These are phyloP conservation scores for Eucalyptus urophylla DNA, from an alignment of 345 rosid genomes.

Conservation along the genomic window DNA sequence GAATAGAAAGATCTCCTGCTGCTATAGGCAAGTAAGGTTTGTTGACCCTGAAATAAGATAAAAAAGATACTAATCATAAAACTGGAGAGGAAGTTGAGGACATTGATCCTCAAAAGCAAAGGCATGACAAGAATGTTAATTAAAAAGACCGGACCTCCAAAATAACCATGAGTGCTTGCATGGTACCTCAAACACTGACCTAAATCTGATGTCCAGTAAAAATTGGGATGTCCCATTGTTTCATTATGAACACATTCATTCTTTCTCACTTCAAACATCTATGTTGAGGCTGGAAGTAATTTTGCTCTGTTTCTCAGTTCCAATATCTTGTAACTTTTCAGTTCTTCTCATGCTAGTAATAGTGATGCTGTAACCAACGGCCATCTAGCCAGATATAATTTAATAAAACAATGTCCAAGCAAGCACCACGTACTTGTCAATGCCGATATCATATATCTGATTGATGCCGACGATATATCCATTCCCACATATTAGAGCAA, in stretches of 20 bases:
- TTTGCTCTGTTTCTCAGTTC: neutral
- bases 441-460: constrained; percentile 92
- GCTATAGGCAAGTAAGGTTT: constrained; percentile 97
- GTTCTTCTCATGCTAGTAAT: neutral
- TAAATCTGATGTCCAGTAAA: neutral
- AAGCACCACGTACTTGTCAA: constrained; percentile 66
- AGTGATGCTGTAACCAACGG: neutral
- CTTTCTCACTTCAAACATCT: neutral
- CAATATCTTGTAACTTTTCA: neutral
- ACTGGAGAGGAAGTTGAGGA: neutral
- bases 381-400: neutral
- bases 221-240: neutral
- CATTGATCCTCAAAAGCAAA: neutral
- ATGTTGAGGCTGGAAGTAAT: neutral
- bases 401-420: neutral
- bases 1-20: constrained; percentile 94
- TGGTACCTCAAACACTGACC: neutral
- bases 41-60: constrained; percentile 57
- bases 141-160: neutral
- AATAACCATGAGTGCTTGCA: neutral
- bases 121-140: neutral
- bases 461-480: constrained; percentile 99
- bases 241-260: neutral
- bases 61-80: neutral
- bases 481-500: constrained; percentile 90